Percentiles rank a stretch among this genome's conserved stretches.
These are phyloP conservation scores for Gryganskiella cystojenkinii DNA, from an alignment of 192 early-diverging fungal genomes.

Conservation along the genomic window DNA sequence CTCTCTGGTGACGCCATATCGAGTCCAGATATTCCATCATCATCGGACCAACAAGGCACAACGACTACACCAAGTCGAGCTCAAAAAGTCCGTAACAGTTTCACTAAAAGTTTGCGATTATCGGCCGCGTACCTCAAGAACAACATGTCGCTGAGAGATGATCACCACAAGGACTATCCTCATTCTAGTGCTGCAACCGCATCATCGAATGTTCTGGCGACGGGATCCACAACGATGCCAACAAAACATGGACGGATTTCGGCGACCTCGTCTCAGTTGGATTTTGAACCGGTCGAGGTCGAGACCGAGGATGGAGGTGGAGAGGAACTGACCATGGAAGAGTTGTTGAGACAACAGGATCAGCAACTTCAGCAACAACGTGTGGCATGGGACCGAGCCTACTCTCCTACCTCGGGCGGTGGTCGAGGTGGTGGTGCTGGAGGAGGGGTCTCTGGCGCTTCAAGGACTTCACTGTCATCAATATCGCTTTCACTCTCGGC, in stretches of 20 bases:
- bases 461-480: too few species aligned
- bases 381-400: background rate
- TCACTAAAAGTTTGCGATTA: conserved; percentile 35
- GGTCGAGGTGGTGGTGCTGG: too few species aligned
- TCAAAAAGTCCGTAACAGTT: conserved; percentile 29
- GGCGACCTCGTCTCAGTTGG: background rate
- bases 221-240: too few species aligned
- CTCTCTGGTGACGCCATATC: background rate
- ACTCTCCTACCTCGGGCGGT: too few species aligned
- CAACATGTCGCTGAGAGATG: conserved; percentile 7
- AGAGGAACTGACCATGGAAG: conserved; percentile 31
- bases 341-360: conserved; percentile 25
- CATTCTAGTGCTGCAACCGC: background rate
- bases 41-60: background rate
- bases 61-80: conserved; percentile 15
- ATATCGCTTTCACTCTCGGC: too few species aligned
- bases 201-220: background rate
- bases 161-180: background rate
- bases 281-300: background rate
- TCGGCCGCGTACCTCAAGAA: conserved; percentile 24
- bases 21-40: background rate
- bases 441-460: too few species aligned
- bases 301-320: conserved; percentile 3
- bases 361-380: conserved; percentile 4
- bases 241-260: background rate